A percentile compares a stretch with the other conserved stretches of the same genome.
Evolutionary conservation across 2,329 filamentous ascomycete species (phyloP).

Genomic region (Botrytis elliptica): DNA sequence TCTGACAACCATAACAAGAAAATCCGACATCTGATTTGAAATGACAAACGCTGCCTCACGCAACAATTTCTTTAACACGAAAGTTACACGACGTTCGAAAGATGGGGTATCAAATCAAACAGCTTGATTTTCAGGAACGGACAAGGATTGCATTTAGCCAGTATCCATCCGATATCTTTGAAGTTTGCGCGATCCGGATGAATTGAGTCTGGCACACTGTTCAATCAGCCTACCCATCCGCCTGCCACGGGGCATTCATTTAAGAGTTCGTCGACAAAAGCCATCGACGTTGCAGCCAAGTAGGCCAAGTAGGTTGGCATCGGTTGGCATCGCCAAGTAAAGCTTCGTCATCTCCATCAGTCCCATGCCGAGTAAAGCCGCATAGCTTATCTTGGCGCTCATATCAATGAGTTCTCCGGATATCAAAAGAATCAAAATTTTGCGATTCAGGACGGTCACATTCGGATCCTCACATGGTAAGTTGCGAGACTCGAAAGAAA

Average conservation of each 20-base stretch:
- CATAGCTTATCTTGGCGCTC: neutral
- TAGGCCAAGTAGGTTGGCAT: constrained; percentile 10
- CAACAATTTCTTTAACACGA: neutral
- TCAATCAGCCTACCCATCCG: neutral
- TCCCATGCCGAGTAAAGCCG: constrained; percentile 1
- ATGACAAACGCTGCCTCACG: neutral
- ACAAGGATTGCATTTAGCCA: constrained; percentile 10
- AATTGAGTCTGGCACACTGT: neutral
- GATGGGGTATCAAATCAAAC: neutral
- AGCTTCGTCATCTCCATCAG: neutral
- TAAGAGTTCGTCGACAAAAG: neutral
- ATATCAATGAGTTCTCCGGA: neutral
- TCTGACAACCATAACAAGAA: neutral
- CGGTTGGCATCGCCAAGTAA: constrained; percentile 16
- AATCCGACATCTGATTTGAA: neutral
- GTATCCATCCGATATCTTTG: constrained; percentile 6
- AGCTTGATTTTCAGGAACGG: constrained; percentile 12
- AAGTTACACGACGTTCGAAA: neutral
- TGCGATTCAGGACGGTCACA: neutral
- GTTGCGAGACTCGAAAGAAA: neutral
- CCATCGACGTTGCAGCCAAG: neutral
- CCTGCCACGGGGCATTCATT: neutral
- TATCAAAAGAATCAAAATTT: neutral
- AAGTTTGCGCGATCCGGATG: constrained; percentile 1
- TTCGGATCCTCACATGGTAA: neutral